A percentile compares a stretch with the other conserved stretches of the same genome.
phyloP scores from a whole-genome alignment of 805 yeast genomes.

The Yarrowia deformans region DNA sequence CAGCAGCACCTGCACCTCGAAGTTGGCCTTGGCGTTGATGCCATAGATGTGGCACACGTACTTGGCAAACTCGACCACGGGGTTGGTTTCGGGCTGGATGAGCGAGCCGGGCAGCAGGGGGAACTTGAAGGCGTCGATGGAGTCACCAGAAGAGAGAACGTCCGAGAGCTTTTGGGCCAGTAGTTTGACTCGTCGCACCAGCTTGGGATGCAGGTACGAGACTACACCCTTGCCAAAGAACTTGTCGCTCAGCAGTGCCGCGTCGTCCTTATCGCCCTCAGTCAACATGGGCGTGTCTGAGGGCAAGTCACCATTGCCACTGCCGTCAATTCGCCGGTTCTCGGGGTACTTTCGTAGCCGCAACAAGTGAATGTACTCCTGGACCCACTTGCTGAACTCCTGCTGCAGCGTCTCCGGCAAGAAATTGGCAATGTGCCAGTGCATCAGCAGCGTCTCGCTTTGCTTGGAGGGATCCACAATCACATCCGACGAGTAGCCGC shows the following conservation, averaged over 20 bases:
- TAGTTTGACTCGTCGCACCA: constrained; percentile 69
- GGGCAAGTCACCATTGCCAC: neutral
- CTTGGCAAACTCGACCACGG: constrained; percentile 82
- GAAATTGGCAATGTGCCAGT: constrained; percentile 82
- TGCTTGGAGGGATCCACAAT: constrained; percentile 42
- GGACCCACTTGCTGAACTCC: constrained; percentile 89
- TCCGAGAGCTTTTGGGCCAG: constrained; percentile 75
- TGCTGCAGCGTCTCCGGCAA: constrained; percentile 76
- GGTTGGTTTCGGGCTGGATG: constrained; percentile 61
- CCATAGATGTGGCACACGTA: constrained; percentile 73
- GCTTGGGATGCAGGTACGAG: constrained; percentile 64
- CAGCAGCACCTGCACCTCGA: constrained; percentile 78
- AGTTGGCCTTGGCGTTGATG: constrained; percentile 65
- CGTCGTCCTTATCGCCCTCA: constrained; percentile 17
- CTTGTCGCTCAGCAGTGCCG: constrained; percentile 46
- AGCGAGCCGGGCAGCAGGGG: constrained; percentile 82
- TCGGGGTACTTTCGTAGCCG: constrained; percentile 66
- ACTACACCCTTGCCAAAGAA: constrained; percentile 51
- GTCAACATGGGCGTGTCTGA: constrained; percentile 10
- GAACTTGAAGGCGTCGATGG: constrained; percentile 69
- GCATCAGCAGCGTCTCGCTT: constrained; percentile 55
- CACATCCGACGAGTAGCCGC: constrained; percentile 62
- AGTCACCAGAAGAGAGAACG: constrained; percentile 69
- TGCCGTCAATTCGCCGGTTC: neutral
- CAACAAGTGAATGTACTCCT: constrained; percentile 60